A percentile compares a stretch with the other conserved stretches of the same genome.
phyloP scores from a whole-genome alignment of 2,329 filamentous ascomycete species.

The Fusarium azukiicola region DNA sequence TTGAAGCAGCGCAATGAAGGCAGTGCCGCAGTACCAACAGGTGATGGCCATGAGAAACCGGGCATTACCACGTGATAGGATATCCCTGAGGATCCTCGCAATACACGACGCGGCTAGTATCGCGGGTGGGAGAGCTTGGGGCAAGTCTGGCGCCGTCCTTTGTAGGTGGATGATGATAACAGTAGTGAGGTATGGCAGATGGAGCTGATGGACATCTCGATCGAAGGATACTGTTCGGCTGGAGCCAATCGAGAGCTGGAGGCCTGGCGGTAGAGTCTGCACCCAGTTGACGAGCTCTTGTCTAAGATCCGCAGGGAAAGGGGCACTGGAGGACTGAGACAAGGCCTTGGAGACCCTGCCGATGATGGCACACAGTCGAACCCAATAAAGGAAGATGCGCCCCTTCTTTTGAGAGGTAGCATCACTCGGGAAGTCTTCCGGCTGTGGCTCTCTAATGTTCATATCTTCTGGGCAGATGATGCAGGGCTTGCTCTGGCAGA shows the following conservation, averaged over 20 bases:
- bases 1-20: conserved; percentile 65
- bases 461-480: conserved; percentile 68
- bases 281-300: conserved; percentile 48
- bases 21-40: conserved; percentile 67
- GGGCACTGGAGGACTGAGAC: conserved; percentile 37
- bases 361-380: conserved; percentile 64
- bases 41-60: conserved; percentile 67
- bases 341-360: conserved; percentile 64
- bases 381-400: conserved; percentile 66
- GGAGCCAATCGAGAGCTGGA: conserved; percentile 40
- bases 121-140: conserved; percentile 49
- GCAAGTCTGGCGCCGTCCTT: conserved; percentile 60
- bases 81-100: conserved; percentile 57
- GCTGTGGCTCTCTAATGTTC: conserved; percentile 61
- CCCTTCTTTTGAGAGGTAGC: conserved; percentile 58
- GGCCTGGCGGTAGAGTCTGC: conserved; percentile 38
- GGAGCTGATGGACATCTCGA: conserved; percentile 65
- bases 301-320: conserved; percentile 38
- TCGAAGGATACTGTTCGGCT: conserved; percentile 58
- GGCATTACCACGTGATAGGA: conserved; percentile 62
- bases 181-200: conserved; percentile 66
- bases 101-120: conserved; percentile 48
- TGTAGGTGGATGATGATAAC: conserved; percentile 65
- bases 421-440: conserved; percentile 63
- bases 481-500: conserved; percentile 68